phyloP scores from a whole-genome alignment of 2,329 filamentous ascomycete genomes.

The Stachybotrys elegans region DNA sequence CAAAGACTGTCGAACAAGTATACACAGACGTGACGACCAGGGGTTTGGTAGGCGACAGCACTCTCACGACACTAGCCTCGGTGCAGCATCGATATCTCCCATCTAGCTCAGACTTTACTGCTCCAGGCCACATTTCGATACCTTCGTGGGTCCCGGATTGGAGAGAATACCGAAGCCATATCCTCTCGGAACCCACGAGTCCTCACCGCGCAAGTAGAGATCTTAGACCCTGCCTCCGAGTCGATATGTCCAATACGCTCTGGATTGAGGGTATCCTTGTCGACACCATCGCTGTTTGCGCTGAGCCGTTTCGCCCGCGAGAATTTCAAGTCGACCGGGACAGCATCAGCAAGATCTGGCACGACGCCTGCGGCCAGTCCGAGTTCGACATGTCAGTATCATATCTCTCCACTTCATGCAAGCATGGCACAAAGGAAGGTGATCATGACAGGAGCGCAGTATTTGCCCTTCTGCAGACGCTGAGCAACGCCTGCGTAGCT shows the following conservation, averaged over 20 bases:
- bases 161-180: background rate
- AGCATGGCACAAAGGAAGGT: background rate
- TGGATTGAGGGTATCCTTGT: background rate
- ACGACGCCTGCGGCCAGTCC: background rate
- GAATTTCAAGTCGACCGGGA: background rate
- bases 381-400: background rate
- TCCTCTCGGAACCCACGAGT: background rate
- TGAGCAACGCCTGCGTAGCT: background rate
- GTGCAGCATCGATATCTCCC: background rate
- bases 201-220: background rate
- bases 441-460: background rate
- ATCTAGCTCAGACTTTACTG: background rate
- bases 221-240: background rate
- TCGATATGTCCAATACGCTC: background rate
- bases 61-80: background rate
- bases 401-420: background rate
- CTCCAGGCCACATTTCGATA: background rate
- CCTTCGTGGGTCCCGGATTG: background rate
- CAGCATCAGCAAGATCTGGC: background rate
- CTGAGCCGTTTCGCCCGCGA: background rate
- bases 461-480: constrained; percentile 1
- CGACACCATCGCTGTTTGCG: background rate
- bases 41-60: background rate
- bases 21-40: background rate
- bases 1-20: background rate